Conservation (phyloP, 805 yeast species). For the Tetrapisispora phaffii region DNA sequence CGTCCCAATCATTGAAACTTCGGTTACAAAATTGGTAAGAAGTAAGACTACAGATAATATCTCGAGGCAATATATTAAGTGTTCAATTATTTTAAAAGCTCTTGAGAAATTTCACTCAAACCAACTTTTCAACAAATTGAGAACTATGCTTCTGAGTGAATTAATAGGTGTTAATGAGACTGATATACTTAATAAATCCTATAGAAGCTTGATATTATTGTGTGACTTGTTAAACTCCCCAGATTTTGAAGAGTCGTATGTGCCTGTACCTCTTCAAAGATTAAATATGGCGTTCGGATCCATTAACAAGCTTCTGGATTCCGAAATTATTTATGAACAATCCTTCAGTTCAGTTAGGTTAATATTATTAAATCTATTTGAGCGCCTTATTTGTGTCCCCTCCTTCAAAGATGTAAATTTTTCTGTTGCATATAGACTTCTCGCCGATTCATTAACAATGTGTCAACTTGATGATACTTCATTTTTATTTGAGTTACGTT, state of each 20-base stretch:
- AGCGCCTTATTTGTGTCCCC: slow-evolving; percentile 19
- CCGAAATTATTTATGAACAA: slow-evolving; percentile 50
- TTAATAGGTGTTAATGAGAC: slow-evolving; percentile 42
- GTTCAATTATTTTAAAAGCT: slow-evolving; percentile 30
- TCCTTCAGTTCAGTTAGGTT: slow-evolving; percentile 44
- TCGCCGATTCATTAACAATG: slow-evolving; percentile 26
- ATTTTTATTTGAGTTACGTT: slow-evolving; percentile 34
- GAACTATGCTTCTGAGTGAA: slow-evolving; percentile 58
- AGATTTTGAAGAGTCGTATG: slow-evolving; percentile 23
- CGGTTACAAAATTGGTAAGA: slow-evolving; percentile 29
- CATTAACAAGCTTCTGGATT: slow-evolving; percentile 48
- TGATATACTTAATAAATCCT: slow-evolving; percentile 36
- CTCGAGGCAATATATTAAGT: slow-evolving; percentile 12
- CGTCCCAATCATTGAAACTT: slow-evolving; percentile 23
- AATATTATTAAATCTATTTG: slow-evolving; percentile 40
- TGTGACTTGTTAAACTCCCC: slow-evolving; percentile 30
- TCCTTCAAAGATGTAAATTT: slow-evolving; percentile 32
- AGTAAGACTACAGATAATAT: slow-evolving; percentile 26
- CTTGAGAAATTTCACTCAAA: slow-evolving; percentile 29
- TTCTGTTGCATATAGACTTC: slow-evolving; percentile 33
- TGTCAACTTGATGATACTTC: slow-evolving; percentile 30
- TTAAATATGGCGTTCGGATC: slow-evolving; percentile 50
- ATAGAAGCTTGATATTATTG: slow-evolving; percentile 40
- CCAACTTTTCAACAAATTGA: slow-evolving; percentile 38
- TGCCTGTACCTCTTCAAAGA: slow-evolving; percentile 54